Percentiles rank a stretch among this genome's conserved stretches.
Conservation (phyloP, 768 basidiomycete genomes). For the Tulasnella calospora region DNA sequence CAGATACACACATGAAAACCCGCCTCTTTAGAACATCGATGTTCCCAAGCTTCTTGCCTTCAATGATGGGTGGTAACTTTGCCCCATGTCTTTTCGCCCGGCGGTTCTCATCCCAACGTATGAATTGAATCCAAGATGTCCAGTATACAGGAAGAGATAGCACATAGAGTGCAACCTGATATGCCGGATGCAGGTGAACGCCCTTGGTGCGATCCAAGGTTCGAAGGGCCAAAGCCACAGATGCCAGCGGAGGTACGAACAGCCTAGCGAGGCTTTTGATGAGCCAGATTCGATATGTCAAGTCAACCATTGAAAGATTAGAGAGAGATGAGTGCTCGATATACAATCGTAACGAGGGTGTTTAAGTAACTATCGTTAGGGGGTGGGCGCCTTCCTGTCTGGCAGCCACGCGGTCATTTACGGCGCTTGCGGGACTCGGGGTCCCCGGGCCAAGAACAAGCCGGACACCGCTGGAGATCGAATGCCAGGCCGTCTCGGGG, state of each 20-base stretch:
- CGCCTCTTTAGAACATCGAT: neutral
- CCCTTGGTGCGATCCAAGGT: neutral
- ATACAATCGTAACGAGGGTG: neutral
- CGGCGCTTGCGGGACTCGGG: too few species aligned
- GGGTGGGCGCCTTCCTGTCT: too few species aligned
- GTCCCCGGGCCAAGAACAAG: neutral
- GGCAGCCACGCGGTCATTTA: too few species aligned
- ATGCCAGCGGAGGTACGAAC: neutral
- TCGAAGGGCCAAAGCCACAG: neutral
- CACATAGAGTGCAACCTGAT: neutral
- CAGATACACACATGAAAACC: neutral
- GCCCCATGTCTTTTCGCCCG: constrained; percentile 15
- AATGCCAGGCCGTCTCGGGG: neutral
- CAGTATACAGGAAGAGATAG: constrained; percentile 19
- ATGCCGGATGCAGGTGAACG: neutral
- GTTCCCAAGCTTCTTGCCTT: constrained; percentile 14
- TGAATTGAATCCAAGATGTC: neutral
- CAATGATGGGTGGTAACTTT: neutral
- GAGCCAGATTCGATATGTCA: constrained; percentile 14
- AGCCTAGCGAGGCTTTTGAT: neutral
- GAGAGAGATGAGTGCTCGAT: neutral
- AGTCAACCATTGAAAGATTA: neutral
- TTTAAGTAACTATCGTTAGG: neutral
- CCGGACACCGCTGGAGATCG: neutral
- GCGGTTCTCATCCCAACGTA: neutral